Conservation (phyloP, 306 rosid genomes). For the Phaseolus lunatus region DNA sequence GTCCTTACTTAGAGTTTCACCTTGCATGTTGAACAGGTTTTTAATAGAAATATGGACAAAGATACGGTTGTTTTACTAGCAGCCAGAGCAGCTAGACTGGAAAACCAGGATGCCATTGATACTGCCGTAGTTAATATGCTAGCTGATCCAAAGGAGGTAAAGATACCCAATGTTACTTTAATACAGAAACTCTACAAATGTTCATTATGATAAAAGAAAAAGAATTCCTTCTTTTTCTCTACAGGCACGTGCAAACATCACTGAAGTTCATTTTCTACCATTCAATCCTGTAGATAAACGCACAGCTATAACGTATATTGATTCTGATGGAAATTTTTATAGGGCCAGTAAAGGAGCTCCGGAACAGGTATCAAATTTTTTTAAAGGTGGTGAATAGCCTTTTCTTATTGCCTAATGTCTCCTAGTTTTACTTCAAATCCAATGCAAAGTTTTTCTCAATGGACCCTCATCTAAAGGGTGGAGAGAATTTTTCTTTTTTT, state of each 20-base stretch:
- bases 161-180: neutral
- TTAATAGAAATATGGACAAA: constrained; percentile 71
- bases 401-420: constrained; percentile 18
- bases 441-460: constrained; percentile 25
- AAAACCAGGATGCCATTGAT: constrained; percentile 90
- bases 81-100: constrained; percentile 87
- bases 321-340: constrained; percentile 70
- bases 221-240: constrained; percentile 10
- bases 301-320: constrained; percentile 82
- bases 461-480: constrained; percentile 20
- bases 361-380: constrained; percentile 67
- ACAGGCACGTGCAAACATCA: constrained; percentile 83
- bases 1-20: constrained; percentile 33
- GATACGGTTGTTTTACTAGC: constrained; percentile 73
- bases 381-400: constrained; percentile 10
- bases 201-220: constrained; percentile 32
- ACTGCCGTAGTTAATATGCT: constrained; percentile 82
- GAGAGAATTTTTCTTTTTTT: neutral
- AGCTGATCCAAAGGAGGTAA: constrained; percentile 87
- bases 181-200: constrained; percentile 20
- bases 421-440: constrained; percentile 30
- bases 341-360: constrained; percentile 95
- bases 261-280: constrained; percentile 86
- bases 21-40: constrained; percentile 61
- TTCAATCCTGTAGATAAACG: constrained; percentile 94